These are phyloP conservation scores for Aureobasidium sp. DNA, from an alignment of 2,329 filamentous ascomycete genomes.

Conservation along the genomic window DNA sequence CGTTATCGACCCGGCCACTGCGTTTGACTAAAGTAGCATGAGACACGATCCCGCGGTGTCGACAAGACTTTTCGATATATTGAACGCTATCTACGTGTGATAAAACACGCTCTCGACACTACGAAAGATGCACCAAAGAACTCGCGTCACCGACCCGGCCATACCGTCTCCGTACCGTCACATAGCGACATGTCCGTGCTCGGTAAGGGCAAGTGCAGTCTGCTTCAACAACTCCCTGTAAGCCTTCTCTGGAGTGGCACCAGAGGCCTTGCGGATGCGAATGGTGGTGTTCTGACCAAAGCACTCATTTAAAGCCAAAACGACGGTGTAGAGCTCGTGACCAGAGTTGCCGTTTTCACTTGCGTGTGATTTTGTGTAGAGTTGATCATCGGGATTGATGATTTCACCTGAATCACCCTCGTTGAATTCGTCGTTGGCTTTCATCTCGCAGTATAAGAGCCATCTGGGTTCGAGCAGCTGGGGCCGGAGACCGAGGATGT, in stretches of 20 bases:
- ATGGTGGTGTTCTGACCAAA: not conserved
- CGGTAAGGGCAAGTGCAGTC: not conserved
- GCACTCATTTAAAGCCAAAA: not conserved
- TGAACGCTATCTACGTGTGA: not conserved
- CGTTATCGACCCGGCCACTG: not conserved
- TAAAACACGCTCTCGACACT: not conserved
- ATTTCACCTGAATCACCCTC: not conserved
- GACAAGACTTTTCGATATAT: not conserved
- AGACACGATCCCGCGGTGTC: not conserved
- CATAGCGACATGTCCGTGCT: not conserved
- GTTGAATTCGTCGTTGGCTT: not conserved
- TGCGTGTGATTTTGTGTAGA: not conserved
- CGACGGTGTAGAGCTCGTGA: not conserved
- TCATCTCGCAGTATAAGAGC: not conserved
- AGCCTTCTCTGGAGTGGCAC: not conserved
- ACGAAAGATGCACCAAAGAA: not conserved
- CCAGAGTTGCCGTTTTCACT: not conserved
- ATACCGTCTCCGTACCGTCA: too few species aligned
- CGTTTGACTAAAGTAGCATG: not conserved
- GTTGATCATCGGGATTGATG: not conserved
- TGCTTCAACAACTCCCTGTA: not conserved
- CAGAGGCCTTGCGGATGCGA: not conserved
- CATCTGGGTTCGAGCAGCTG: not conserved
- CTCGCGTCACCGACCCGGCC: not conserved
- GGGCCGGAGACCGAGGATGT: not conserved